phyloP scores from a whole-genome alignment of 495 filamentous ascomycete species.

The Trichoderma orchidacearum region DNA sequence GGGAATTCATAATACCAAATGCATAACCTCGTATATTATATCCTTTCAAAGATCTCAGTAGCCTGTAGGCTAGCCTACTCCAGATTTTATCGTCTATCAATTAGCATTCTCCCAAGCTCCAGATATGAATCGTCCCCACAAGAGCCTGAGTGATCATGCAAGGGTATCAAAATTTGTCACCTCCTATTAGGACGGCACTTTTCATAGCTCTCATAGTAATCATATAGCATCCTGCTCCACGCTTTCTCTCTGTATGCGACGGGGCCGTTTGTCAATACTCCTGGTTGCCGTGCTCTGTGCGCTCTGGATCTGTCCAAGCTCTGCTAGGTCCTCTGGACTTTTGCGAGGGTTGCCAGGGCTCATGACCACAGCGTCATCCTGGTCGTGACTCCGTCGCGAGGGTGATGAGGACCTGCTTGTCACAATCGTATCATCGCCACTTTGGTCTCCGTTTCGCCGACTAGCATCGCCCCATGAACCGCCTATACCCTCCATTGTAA shows the following conservation, averaged over 20 bases:
- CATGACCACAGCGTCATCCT: not conserved
- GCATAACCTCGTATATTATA: not conserved
- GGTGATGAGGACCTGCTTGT: not conserved
- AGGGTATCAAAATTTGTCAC: not conserved
- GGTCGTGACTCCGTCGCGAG: not conserved
- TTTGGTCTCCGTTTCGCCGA: not conserved
- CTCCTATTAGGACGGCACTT: not conserved
- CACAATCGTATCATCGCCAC: not conserved
- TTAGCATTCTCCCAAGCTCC: too few relatives aligned
- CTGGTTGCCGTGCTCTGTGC: not conserved
- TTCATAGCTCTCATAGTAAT: too few relatives aligned
- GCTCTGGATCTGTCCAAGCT: not conserved
- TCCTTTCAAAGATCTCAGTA: not conserved
- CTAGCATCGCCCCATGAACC: conserved; percentile 41
- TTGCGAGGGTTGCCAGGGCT: not conserved
- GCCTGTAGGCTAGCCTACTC: too few relatives aligned
- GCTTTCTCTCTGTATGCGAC: not conserved
- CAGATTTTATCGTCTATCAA: too few relatives aligned
- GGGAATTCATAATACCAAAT: not conserved
- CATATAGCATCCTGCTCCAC: not conserved
- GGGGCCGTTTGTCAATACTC: not conserved
- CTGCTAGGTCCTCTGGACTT: not conserved
- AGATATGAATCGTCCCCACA: not conserved
- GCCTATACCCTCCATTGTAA: conserved; percentile 76
- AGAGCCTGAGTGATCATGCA: not conserved